Conservation (phyloP, 257 asterid species). For the Rhazya stricta region DNA sequence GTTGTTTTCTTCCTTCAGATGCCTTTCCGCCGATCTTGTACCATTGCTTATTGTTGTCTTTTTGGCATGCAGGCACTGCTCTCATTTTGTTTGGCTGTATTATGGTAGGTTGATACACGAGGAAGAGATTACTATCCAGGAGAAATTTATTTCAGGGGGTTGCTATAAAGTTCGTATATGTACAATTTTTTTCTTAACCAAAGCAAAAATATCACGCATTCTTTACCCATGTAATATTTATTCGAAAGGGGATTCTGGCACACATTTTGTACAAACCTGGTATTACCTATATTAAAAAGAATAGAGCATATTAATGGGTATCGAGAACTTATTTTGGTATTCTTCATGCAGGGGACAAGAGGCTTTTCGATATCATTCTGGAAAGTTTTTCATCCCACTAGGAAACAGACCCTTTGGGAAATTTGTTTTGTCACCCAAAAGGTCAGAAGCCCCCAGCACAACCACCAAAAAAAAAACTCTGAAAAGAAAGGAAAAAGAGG, state of each 20-base stretch:
- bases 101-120: not conserved
- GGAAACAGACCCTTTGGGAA: not conserved
- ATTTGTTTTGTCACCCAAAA: too few species aligned
- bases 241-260: not conserved
- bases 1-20: not conserved
- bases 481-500: not conserved
- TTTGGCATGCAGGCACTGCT: constrained; percentile 8
- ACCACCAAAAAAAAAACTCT: too few species aligned
- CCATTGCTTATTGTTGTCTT: not conserved
- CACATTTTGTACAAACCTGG: constrained; percentile 11
- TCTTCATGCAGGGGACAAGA: too few species aligned
- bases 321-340: not conserved
- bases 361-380: too few species aligned
- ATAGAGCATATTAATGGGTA: not conserved
- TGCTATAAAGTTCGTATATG: not conserved
- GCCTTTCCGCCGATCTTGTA: not conserved
- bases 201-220: not conserved
- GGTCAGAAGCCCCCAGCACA: not conserved
- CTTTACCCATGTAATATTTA: constrained; percentile 7
- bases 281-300: not conserved
- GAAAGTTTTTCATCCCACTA: not conserved
- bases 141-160: not conserved
- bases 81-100: not conserved
- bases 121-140: not conserved
- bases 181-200: not conserved